phyloP scores from a whole-genome alignment of 345 rosid species.

The Eutrema heterophyllum region DNA sequence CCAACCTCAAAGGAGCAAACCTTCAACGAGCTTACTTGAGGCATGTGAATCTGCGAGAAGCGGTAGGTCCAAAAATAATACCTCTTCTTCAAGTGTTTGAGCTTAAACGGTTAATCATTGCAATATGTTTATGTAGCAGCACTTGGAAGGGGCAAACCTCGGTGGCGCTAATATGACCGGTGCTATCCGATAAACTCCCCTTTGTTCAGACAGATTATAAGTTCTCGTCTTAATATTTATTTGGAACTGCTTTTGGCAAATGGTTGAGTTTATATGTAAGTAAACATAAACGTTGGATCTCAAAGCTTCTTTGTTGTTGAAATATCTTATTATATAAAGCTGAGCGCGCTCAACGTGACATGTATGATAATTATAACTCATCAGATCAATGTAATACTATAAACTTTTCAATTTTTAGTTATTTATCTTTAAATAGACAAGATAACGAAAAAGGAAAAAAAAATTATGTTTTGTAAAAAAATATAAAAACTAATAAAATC shows the following conservation, averaged over 20 bases:
- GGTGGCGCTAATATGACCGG: slow-evolving; percentile 84
- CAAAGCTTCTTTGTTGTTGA: not conserved
- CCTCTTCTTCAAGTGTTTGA: not conserved
- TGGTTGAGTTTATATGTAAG: not conserved
- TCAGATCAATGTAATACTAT: too few relatives aligned
- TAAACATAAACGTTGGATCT: not conserved
- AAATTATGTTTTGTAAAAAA: too few relatives aligned
- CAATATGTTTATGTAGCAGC: slow-evolving; percentile 39
- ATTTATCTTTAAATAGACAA: too few relatives aligned
- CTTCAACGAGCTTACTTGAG: slow-evolving; percentile 89
- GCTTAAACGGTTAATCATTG: not conserved
- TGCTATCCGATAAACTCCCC: slow-evolving; percentile 49
- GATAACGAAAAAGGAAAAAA: too few relatives aligned
- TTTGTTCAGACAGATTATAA: not conserved
- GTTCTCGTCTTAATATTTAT: not conserved
- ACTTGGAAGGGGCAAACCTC: slow-evolving; percentile 80
- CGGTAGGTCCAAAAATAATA: slow-evolving; percentile 47
- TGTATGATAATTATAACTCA: too few relatives aligned
- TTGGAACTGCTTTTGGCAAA: slow-evolving; percentile 5
- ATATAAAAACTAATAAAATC: too few relatives aligned
- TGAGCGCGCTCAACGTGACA: too few relatives aligned
- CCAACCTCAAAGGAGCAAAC: slow-evolving; percentile 86
- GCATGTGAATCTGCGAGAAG: slow-evolving; percentile 75
- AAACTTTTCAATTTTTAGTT: too few relatives aligned
- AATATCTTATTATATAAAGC: too few relatives aligned